These are phyloP conservation scores for Boletus vinaceobasis DNA, from an alignment of 768 basidiomycete genomes.

Conservation along the genomic window DNA sequence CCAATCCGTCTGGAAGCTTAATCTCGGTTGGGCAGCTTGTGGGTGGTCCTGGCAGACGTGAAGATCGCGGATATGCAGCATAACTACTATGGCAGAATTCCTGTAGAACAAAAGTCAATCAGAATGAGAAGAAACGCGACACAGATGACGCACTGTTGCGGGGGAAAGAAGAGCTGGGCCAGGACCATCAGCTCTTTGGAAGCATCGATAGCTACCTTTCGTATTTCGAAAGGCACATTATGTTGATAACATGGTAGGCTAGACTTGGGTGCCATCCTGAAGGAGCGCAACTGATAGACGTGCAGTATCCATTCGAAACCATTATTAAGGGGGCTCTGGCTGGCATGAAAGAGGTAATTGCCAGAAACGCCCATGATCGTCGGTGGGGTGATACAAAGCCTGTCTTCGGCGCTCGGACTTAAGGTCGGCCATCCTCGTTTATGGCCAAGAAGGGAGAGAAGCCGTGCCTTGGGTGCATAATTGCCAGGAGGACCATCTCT, in stretches of 20 bases:
- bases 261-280: constrained; percentile 24
- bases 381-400: constrained; percentile 28
- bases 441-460: constrained; percentile 28
- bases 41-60: constrained; percentile 56
- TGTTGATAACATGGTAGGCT: constrained; percentile 30
- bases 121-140: neutral
- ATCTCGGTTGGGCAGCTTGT: constrained; percentile 32
- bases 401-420: constrained; percentile 31
- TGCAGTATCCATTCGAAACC: constrained; percentile 32
- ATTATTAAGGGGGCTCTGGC: constrained; percentile 31
- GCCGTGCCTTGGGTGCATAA: constrained; percentile 19
- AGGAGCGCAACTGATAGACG: constrained; percentile 33
- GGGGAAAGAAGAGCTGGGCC: constrained; percentile 29
- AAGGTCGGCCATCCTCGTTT: constrained; percentile 34
- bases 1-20: constrained; percentile 33
- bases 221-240: constrained; percentile 33
- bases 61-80: constrained; percentile 51
- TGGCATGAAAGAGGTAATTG: constrained; percentile 33
- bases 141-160: constrained; percentile 21
- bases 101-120: constrained; percentile 12
- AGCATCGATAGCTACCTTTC: constrained; percentile 32
- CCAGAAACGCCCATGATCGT: constrained; percentile 33
- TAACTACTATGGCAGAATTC: constrained; percentile 23
- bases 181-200: constrained; percentile 30
- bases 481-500: constrained; percentile 24